A percentile compares a stretch with the other conserved stretches of the same genome.
Evolutionary conservation across 805 yeast genomes (phyloP).

Genomic region (Candida awuae): DNA sequence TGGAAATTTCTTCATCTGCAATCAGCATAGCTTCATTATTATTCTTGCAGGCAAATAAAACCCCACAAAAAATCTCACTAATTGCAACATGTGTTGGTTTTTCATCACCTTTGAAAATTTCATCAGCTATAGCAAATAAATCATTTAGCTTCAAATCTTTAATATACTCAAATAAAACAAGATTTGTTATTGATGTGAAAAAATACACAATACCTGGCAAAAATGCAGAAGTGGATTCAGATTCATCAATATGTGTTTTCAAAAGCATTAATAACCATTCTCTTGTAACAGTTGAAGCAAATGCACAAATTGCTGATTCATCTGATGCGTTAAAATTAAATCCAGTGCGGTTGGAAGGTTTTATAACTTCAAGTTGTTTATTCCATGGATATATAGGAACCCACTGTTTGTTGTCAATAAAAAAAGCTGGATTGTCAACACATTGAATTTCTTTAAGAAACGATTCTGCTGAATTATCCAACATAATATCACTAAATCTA

Average conservation of each 20-base stretch:
- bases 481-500: constrained; percentile 11
- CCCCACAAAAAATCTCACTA: constrained; percentile 63
- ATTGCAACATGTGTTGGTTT: constrained; percentile 68
- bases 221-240: constrained; percentile 61
- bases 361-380: constrained; percentile 38
- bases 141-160: constrained; percentile 42
- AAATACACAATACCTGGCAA: constrained; percentile 58
- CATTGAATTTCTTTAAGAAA: constrained; percentile 49
- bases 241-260: constrained; percentile 50
- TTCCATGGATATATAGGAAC: constrained; percentile 79
- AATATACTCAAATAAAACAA: constrained; percentile 39
- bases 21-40: constrained; percentile 23
- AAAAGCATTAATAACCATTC: constrained; percentile 53
- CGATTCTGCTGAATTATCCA: constrained; percentile 18
- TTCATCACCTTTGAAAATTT: constrained; percentile 54
- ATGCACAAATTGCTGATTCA: constrained; percentile 28
- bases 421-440: constrained; percentile 40
- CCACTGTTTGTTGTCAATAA: constrained; percentile 47
- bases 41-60: constrained; percentile 43
- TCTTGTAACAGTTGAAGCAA: constrained; percentile 41
- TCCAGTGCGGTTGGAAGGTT: constrained; percentile 22
- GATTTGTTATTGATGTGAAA: constrained; percentile 39
- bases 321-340: constrained; percentile 38
- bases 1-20: constrained; percentile 41
- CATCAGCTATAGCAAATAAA: constrained; percentile 40